Evolutionary conservation across 768 basidiomycete genomes (phyloP).

Genomic region (Mycena latifolia): DNA sequence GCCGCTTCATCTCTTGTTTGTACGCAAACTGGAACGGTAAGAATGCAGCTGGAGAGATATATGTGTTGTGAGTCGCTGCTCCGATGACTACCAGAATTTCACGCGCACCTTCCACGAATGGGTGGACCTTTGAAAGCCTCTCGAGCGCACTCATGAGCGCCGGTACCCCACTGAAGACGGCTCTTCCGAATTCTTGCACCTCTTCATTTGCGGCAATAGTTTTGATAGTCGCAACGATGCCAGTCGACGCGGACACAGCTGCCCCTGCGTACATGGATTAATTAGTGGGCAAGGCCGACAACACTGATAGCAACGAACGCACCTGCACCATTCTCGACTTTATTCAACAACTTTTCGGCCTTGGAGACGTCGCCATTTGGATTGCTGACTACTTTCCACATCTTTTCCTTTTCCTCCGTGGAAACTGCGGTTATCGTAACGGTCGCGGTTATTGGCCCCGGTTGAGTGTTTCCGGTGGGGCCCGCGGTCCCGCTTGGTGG

Average conservation of each 20-base stretch:
- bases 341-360: neutral
- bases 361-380: neutral
- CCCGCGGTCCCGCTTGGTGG: too few species aligned
- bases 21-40: conserved; percentile 12
- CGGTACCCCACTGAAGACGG: too few species aligned
- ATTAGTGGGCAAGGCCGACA: neutral
- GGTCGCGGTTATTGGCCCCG: neutral
- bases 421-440: neutral
- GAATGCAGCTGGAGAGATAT: too few species aligned
- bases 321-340: neutral
- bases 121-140: conserved; percentile 6
- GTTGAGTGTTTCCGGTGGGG: neutral
- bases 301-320: neutral
- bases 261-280: neutral
- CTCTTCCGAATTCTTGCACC: neutral
- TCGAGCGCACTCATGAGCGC: conserved; percentile 22
- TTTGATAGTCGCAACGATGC: neutral
- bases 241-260: neutral
- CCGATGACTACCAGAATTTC: too few species aligned
- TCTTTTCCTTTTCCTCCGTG: neutral
- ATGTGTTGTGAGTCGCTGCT: too few species aligned
- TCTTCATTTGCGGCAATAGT: neutral
- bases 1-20: conserved; percentile 8
- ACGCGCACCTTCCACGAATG: conserved; percentile 7
- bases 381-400: neutral